A percentile compares a stretch with the other conserved stretches of the same genome.
phyloP scores from a whole-genome alignment of 2,329 filamentous ascomycete species.

The Chaetoscypha palmicola region DNA sequence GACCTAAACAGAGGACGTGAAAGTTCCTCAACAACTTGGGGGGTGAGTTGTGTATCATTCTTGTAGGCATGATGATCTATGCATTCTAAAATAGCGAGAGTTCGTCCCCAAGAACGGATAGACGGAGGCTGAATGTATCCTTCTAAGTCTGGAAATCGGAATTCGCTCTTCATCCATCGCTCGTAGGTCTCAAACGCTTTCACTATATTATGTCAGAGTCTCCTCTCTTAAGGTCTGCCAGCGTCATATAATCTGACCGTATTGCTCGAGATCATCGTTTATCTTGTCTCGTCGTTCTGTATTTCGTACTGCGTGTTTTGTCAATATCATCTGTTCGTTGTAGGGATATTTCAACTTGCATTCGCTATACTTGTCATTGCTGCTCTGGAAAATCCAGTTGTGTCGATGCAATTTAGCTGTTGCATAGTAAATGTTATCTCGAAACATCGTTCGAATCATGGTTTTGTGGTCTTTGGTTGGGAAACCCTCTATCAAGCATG shows the following conservation, averaged over 20 bases:
- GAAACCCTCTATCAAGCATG: slow-evolving; percentile 1
- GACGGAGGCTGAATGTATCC: background rate
- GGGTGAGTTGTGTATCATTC: background rate
- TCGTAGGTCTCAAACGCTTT: slow-evolving; percentile 12
- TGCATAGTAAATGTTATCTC: slow-evolving; percentile 14
- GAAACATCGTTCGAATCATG: slow-evolving; percentile 12
- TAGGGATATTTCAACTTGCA: slow-evolving; percentile 10
- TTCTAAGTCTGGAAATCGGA: slow-evolving; percentile 2
- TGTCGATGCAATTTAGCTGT: slow-evolving; percentile 16
- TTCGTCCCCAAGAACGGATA: slow-evolving; percentile 11
- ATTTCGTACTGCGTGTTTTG: slow-evolving; percentile 6
- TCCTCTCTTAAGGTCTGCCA: no score
- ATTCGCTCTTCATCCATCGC: slow-evolving; percentile 6
- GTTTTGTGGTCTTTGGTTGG: slow-evolving; percentile 8
- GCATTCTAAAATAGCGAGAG: slow-evolving; percentile 16
- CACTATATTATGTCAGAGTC: slow-evolving; percentile 5
- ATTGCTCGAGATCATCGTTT: slow-evolving; percentile 13
- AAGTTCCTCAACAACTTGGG: background rate
- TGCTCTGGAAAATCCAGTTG: slow-evolving; percentile 14
- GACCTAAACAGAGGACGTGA: background rate
- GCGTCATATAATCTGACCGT: no score
- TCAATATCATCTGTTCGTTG: background rate
- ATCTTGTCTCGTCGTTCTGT: slow-evolving; percentile 13
- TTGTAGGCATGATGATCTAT: slow-evolving; percentile 1
- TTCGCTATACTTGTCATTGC: slow-evolving; percentile 14